Conservation (phyloP, 371 early-diverging fungal genomes). For the Actinomortierella ambigua region DNA sequence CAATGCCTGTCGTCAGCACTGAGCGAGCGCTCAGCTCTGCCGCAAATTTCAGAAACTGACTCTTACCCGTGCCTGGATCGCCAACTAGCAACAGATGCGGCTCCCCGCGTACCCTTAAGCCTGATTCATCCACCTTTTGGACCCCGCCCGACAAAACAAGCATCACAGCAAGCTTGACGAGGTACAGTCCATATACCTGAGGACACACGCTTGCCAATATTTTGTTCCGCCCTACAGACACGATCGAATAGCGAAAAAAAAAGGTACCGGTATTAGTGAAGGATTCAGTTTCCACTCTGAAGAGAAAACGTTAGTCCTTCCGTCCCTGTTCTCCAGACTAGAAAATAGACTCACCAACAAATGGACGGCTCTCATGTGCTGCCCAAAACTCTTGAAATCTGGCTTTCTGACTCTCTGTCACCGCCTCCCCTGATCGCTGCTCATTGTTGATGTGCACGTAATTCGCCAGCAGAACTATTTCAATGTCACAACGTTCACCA, state of each 20-base stretch:
- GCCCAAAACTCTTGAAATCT: constrained; percentile 65
- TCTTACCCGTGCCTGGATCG: constrained; percentile 89
- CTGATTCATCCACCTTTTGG: constrained; percentile 50
- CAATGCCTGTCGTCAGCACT: constrained; percentile 81
- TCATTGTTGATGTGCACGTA: constrained; percentile 61
- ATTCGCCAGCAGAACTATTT: constrained; percentile 62
- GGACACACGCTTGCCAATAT: constrained; percentile 67
- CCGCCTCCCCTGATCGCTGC: constrained; percentile 39
- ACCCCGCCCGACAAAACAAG: constrained; percentile 68
- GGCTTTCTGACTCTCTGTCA: constrained; percentile 53
- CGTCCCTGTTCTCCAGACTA: too few species aligned
- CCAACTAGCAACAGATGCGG: constrained; percentile 82
- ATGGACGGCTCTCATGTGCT: constrained; percentile 12
- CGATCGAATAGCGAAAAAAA: too few species aligned
- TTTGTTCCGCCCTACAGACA: constrained; percentile 54
- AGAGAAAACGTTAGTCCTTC: constrained; percentile 74
- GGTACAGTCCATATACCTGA: constrained; percentile 62
- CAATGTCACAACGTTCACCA: constrained; percentile 62
- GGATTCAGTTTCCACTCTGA: constrained; percentile 80
- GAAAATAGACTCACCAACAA: too few species aligned
- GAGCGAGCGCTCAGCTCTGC: constrained; percentile 62
- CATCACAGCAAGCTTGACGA: constrained; percentile 69
- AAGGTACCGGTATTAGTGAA: constrained; percentile 56
- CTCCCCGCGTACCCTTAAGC: constrained; percentile 73
- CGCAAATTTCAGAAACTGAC: constrained; percentile 76